These are phyloP conservation scores for Geotrichum cucujoidarum DNA, from an alignment of 1,139 yeast genomes.

Conservation along the genomic window DNA sequence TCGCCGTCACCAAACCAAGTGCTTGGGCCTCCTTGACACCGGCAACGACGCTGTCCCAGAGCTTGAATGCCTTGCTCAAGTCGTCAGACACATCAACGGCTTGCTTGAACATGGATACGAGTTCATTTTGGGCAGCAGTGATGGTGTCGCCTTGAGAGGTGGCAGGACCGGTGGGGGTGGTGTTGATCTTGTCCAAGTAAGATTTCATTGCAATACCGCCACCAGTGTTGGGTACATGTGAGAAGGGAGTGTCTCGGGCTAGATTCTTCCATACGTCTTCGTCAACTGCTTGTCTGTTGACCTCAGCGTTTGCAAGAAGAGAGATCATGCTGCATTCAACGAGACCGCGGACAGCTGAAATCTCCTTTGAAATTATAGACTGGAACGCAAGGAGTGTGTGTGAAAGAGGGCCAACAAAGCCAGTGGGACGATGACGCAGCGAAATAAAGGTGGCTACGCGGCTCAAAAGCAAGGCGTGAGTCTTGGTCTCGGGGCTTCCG, in stretches of 20 bases:
- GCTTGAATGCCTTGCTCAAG: conserved; percentile 42
- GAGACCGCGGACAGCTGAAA: conserved; percentile 49
- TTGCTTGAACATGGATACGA: conserved; percentile 30
- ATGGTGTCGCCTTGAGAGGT: conserved; percentile 21
- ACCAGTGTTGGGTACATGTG: conserved; percentile 41
- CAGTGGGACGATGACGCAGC: conserved; percentile 52
- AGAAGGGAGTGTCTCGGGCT: conserved; percentile 59
- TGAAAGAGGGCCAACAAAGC: conserved; percentile 67
- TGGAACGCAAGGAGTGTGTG: conserved; percentile 60
- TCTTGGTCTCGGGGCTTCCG: conserved; percentile 32
- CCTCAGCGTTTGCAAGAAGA: conserved; percentile 53
- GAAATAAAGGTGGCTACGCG: conserved; percentile 55
- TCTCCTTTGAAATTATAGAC: conserved; percentile 56
- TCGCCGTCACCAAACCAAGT: conserved; percentile 37
- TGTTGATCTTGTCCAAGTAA: conserved; percentile 35
- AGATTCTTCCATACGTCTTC: conserved; percentile 55
- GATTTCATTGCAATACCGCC: conserved; percentile 40
- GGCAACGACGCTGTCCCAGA: conserved; percentile 37
- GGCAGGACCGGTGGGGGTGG: conserved; percentile 23
- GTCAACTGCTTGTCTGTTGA: conserved; percentile 34
- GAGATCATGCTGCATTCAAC: conserved; percentile 53
- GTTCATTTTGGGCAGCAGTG: conserved; percentile 21
- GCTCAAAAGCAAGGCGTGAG: conserved; percentile 48
- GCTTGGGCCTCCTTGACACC: conserved; percentile 37
- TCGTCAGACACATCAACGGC: conserved; percentile 40